These are phyloP conservation scores for Juncus inflexus DNA, from an alignment of 176 grass and related monocot species.

Conservation along the genomic window DNA sequence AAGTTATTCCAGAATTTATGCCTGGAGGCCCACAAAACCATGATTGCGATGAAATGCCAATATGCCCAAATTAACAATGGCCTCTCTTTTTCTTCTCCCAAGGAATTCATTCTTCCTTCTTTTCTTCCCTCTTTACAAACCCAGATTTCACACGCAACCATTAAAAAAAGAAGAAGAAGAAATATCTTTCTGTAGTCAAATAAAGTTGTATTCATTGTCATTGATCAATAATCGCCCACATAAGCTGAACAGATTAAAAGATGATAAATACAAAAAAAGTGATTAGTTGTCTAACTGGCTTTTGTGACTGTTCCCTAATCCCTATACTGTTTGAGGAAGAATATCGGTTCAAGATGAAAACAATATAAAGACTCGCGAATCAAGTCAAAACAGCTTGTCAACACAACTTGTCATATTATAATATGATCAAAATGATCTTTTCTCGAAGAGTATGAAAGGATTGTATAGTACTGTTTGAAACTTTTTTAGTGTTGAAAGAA, in stretches of 20 bases:
- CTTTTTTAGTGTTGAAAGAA: no score
- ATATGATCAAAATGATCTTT: no score
- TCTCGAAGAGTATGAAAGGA: no score
- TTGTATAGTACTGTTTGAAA: no score
- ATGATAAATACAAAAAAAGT: slow-evolving; percentile 13
- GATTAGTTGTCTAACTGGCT: slow-evolving; percentile 21
- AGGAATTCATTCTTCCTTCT: slow-evolving; percentile 22
- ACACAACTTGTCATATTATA: no score
- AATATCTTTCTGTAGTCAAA: no score
- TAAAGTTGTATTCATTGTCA: not conserved
- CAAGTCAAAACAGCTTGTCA: no score
- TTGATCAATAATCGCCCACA: slow-evolving; percentile 26
- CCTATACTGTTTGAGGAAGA: slow-evolving; percentile 5
- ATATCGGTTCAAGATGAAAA: not conserved
- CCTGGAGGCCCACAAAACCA: slow-evolving; percentile 11
- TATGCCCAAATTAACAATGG: not conserved
- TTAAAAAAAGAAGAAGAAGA: no score
- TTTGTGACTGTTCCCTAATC: not conserved
- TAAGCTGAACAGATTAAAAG: slow-evolving; percentile 21
- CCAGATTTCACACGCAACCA: not conserved
- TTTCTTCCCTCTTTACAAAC: not conserved
- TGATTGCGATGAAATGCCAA: slow-evolving; percentile 2
- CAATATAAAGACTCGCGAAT: not conserved
- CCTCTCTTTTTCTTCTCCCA: slow-evolving; percentile 8
- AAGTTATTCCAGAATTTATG: not conserved